Evolutionary conservation across 306 rosid species (phyloP).

Genomic region (Sicyos baderoa): DNA sequence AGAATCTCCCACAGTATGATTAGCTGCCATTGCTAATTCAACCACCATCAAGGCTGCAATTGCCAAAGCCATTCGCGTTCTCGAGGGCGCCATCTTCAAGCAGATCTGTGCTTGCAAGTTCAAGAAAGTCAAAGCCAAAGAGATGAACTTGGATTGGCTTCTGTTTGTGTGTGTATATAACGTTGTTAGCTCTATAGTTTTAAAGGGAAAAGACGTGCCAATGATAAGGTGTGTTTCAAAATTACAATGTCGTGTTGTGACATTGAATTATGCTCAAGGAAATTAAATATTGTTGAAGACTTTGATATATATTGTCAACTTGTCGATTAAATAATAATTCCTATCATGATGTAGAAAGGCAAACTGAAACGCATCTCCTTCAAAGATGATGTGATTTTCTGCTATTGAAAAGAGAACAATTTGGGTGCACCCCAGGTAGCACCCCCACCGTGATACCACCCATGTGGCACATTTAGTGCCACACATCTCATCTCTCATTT

Average conservation of each 20-base stretch:
- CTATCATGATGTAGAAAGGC: neutral
- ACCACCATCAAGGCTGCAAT: neutral
- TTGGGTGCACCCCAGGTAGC: too few species aligned
- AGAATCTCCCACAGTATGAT: constrained; percentile 2
- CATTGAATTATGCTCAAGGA: neutral
- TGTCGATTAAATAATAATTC: neutral
- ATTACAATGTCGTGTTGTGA: neutral
- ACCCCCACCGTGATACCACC: too few species aligned
- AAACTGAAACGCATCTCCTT: too few species aligned
- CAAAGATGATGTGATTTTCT: too few species aligned
- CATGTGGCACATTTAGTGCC: too few species aligned
- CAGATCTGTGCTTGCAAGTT: neutral
- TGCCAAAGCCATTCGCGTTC: constrained; percentile 8
- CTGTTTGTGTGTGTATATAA: neutral
- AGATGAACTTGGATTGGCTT: neutral
- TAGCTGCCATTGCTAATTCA: neutral
- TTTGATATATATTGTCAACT: neutral
- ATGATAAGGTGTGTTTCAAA: neutral
- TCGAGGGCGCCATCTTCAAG: neutral
- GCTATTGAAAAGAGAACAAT: too few species aligned
- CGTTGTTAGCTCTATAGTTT: neutral
- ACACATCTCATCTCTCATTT: too few species aligned
- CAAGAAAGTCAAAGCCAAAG: constrained; percentile 1
- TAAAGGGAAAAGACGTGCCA: neutral
- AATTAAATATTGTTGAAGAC: constrained; percentile 2